Conservation (phyloP, 1,284 basidiomycete genomes). For the Wolfiporia cocos region DNA sequence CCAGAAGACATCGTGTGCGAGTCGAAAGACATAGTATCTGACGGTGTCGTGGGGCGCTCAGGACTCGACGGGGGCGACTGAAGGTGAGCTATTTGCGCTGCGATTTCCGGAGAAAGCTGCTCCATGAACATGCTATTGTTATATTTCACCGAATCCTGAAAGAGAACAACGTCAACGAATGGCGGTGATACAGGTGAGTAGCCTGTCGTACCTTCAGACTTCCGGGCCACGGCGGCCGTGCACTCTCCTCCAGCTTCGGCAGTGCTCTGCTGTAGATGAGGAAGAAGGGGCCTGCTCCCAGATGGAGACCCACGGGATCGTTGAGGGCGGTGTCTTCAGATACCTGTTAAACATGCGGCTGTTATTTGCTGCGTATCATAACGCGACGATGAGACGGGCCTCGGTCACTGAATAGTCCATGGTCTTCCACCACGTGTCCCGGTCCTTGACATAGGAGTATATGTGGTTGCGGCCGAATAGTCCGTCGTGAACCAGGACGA, state of each 20-base stretch:
- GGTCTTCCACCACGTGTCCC: conserved; percentile 71
- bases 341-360: conserved; percentile 44
- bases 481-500: conserved; percentile 69
- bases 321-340: conserved; percentile 59
- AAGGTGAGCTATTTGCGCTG: conserved; percentile 16
- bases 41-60: conserved; percentile 11
- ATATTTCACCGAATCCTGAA: conserved; percentile 25
- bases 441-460: conserved; percentile 68
- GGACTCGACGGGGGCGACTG: conserved; percentile 26
- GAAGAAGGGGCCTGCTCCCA: conserved; percentile 69
- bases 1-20: conserved; percentile 18
- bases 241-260: conserved; percentile 27
- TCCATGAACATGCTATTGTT: conserved; percentile 26
- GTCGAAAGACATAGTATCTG: too few relatives aligned
- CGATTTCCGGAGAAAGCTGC: conserved; percentile 19
- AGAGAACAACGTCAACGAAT: background rate
- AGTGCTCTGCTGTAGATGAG: conserved; percentile 60
- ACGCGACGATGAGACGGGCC: conserved; percentile 28
- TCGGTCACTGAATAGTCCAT: conserved; percentile 64
- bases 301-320: conserved; percentile 62
- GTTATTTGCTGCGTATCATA: too few relatives aligned
- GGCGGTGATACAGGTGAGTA: background rate
- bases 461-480: conserved; percentile 66
- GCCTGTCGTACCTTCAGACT: conserved; percentile 29
- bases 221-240: conserved; percentile 33